A percentile compares a stretch with the other conserved stretches of the same genome.
These are phyloP conservation scores for Rutidosis leptorrhynchoides DNA, from an alignment of 129 eudicot genomes.

Conservation along the genomic window DNA sequence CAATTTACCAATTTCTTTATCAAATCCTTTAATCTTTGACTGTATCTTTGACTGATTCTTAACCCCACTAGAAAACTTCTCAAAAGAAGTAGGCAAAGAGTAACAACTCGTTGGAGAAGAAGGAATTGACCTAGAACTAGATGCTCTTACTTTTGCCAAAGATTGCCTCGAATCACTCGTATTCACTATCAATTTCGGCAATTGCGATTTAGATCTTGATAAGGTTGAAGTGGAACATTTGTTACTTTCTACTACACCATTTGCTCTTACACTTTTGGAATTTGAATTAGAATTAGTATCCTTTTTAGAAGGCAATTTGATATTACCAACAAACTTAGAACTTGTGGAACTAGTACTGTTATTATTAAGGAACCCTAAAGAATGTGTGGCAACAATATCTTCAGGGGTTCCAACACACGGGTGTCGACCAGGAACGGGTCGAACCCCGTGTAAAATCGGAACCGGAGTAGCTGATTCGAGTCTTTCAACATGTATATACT, in stretches of 20 bases:
- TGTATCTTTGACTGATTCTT: slow-evolving; percentile 79
- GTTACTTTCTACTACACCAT: slow-evolving; percentile 35
- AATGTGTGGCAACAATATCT: slow-evolving; percentile 86
- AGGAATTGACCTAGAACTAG: slow-evolving; percentile 68
- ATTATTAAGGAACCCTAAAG: slow-evolving; percentile 61
- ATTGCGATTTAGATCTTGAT: slow-evolving; percentile 62
- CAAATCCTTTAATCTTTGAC: slow-evolving; percentile 68
- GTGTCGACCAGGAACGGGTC: slow-evolving; percentile 81
- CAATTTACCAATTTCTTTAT: slow-evolving; percentile 48
- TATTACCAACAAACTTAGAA: slow-evolving; percentile 41
- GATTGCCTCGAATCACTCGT: slow-evolving; percentile 49
- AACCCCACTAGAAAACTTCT: slow-evolving; percentile 74
- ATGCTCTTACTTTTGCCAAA: slow-evolving; percentile 42
- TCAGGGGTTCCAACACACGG: slow-evolving; percentile 88
- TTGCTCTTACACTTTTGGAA: slow-evolving; percentile 28
- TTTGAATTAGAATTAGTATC: slow-evolving; percentile 29
- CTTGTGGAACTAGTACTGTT: slow-evolving; percentile 27
- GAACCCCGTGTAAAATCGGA: slow-evolving; percentile 73
- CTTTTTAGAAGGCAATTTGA: slow-evolving; percentile 40
- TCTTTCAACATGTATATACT: slow-evolving; percentile 73
- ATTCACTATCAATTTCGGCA: slow-evolving; percentile 49
- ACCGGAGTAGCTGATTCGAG: slow-evolving; percentile 78
- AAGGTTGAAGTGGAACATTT: slow-evolving; percentile 34
- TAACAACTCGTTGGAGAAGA: slow-evolving; percentile 89
- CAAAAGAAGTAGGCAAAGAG: slow-evolving; percentile 86